phyloP scores from a whole-genome alignment of 306 rosid species.

The Adenanthera pavonina region DNA sequence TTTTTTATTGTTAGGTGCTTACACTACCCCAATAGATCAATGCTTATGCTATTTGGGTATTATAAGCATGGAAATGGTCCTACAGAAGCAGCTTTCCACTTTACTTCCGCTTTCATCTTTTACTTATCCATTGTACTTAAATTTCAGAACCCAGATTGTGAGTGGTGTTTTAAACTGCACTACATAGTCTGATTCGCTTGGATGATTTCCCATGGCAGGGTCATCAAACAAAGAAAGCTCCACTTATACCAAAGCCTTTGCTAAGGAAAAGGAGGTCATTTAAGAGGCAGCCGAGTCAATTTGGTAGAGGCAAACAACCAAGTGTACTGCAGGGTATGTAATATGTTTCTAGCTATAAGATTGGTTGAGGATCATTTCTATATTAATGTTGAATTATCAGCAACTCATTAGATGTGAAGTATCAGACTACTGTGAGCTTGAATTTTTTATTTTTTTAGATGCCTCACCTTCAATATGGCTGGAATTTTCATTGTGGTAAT shows the following conservation, averaged over 20 bases:
- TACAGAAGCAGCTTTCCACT: background rate
- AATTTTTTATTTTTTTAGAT: background rate
- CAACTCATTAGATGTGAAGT: background rate
- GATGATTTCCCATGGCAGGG: constrained; percentile 50
- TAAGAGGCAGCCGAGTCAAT: constrained; percentile 69
- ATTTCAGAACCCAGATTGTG: constrained; percentile 3
- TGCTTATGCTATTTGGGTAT: background rate
- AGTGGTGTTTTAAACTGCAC: constrained; percentile 18
- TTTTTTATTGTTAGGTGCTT: background rate
- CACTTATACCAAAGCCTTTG: constrained; percentile 53
- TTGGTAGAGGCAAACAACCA: constrained; percentile 57
- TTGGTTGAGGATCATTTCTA: background rate
- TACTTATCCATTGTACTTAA: background rate
- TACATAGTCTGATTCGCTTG: background rate
- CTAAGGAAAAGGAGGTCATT: constrained; percentile 69
- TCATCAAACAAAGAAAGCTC: constrained; percentile 54
- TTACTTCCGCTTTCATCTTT: background rate
- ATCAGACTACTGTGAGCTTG: background rate
- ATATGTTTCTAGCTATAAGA: background rate
- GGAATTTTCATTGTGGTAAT: background rate
- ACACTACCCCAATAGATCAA: background rate
- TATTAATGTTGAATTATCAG: background rate
- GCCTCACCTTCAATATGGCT: background rate
- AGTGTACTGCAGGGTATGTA: constrained; percentile 61
- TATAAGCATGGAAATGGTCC: background rate